phyloP scores from a whole-genome alignment of 305 asterid species.

The Rubia tinctorum region DNA sequence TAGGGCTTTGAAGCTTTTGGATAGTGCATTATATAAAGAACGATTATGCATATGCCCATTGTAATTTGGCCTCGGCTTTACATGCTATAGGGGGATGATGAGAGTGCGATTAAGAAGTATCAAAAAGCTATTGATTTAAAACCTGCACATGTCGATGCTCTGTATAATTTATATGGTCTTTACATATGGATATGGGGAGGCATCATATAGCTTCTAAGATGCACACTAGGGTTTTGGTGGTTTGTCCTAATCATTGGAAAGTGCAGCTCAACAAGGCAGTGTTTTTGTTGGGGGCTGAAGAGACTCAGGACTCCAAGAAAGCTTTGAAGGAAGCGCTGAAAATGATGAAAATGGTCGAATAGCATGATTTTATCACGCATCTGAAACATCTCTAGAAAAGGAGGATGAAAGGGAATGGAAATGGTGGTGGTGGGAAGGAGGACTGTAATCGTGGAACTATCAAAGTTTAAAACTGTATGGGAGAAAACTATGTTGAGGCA shows the following conservation, averaged over 20 bases:
- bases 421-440: conserved; percentile 62
- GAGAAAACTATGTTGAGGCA: conserved; percentile 71
- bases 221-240: too few relatives aligned
- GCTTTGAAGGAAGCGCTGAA: conserved; percentile 93
- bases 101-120: conserved; percentile 94
- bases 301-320: conserved; percentile 90
- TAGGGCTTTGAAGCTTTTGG: too few relatives aligned
- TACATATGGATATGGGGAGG: conserved; percentile 99
- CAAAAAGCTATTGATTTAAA: conserved; percentile 97
- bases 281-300: conserved; percentile 89
- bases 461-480: conserved; percentile 70
- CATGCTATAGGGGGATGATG: conserved; percentile 99
- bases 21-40: too few relatives aligned
- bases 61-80: too few relatives aligned
- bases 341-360: conserved; percentile 90
- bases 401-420: too few relatives aligned
- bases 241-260: conserved; percentile 97
- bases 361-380: conserved; percentile 85
- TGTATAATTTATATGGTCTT: conserved; percentile 87
- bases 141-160: conserved; percentile 94
- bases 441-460: conserved; percentile 61
- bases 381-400: conserved; percentile 92
- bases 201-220: conserved; percentile 96
- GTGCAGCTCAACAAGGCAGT: conserved; percentile 95
- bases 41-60: too few relatives aligned